Evolutionary conservation across 2,329 filamentous ascomycete species (phyloP), one percentile per base, ranked within the genome.

Genomic region (Cladophialophora immunda): DNA sequence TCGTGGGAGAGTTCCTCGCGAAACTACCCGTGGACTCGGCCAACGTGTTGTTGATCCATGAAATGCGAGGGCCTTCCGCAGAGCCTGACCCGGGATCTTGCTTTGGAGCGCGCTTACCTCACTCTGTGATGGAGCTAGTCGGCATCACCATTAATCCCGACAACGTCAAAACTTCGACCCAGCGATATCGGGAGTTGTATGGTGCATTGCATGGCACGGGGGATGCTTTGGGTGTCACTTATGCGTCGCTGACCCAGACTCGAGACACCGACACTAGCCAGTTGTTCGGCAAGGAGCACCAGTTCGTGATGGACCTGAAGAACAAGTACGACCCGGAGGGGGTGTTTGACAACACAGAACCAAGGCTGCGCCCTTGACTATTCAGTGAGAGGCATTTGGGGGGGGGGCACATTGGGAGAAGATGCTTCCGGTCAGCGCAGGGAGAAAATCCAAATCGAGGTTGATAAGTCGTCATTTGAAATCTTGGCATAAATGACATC

Each of bases 241-340:
- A 62, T 29, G 34, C 52, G 29, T 62, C 52, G 52, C 34, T 55
- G 59, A 55, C 52, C 17, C 59, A 62, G 36, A 56, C 59, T n/a
- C 34, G 52, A 25, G 59, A 62, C 34, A 56, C 59, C 8, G 17
- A 62, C 9, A 32, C 38, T 22, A n/a, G 59, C 59, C 22, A 29
- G 22, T 56, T 41, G 50, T 62, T 62, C 19, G 50, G 59, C 27
- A 25, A 41, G 3, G 29, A 47, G 13, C 45, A 56, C 25, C 50
- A 30, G n/a, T 62, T 62, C 13, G 59, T 62, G 59, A 62, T 62
- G 50, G 59, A 56, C 36, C n/a, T 62, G 50, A 62, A 56, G 50
- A 25, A 56, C 52, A 62, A 62, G 32, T 62, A 56, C 15, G 59
- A 62, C 32, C 59, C 59, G 8, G 47, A 53, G 15, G 59, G 59